These are phyloP conservation scores for Golubevia pallescens DNA, from an alignment of 1,284 basidiomycete genomes.

Conservation along the genomic window DNA sequence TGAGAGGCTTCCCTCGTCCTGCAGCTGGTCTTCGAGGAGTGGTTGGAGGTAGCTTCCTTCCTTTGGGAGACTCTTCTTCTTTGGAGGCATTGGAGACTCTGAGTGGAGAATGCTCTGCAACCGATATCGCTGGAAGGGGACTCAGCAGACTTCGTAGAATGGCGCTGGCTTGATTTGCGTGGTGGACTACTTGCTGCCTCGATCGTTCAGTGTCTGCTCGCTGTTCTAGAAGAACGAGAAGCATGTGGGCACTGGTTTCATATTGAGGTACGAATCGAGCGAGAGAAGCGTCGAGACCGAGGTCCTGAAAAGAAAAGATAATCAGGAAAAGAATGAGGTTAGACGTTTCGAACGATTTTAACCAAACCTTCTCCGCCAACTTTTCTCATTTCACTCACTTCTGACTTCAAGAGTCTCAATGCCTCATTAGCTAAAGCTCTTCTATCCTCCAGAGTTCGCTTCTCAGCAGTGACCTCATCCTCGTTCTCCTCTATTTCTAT, in stretches of 20 bases:
- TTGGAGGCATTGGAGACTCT: neutral
- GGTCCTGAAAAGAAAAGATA: neutral
- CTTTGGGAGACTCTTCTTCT: neutral
- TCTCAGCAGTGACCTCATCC: neutral
- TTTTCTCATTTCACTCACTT: neutral
- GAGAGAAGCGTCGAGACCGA: neutral
- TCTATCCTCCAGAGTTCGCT: constrained; percentile 3
- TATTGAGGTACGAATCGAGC: neutral
- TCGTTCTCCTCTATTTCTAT: constrained; percentile 12
- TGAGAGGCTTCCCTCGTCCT: neutral
- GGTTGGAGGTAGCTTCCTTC: no score
- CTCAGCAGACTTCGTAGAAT: neutral
- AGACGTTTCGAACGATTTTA: constrained; percentile 3
- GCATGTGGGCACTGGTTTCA: neutral
- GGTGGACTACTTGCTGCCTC: neutral
- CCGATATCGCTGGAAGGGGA: neutral
- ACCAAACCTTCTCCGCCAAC: no score
- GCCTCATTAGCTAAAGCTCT: neutral
- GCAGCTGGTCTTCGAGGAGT: constrained; percentile 4
- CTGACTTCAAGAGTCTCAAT: neutral
- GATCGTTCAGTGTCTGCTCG: neutral
- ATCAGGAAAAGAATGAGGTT: neutral
- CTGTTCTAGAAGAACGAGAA: no score
- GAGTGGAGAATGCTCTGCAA: neutral
- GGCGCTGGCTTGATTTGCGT: neutral